Evolutionary conservation across 2,329 filamentous ascomycete species (phyloP).

Genomic region (Penicillium sp.): DNA sequence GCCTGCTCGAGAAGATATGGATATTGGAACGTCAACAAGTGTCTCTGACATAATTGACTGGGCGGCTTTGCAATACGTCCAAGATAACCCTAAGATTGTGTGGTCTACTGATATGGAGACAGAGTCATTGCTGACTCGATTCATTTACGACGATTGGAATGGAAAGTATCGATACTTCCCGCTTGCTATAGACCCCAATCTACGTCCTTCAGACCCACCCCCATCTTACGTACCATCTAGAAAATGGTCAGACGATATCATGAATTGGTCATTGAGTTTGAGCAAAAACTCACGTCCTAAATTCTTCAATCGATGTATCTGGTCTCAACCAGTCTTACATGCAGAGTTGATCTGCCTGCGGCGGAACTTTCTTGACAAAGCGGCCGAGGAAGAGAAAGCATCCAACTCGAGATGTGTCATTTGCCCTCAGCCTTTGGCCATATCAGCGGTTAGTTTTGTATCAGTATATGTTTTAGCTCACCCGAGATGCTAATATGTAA

Average conservation of each 20-base stretch:
- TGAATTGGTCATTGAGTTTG: conserved; percentile 80
- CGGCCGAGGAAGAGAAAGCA: conserved; percentile 51
- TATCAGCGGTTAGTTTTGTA: conserved; percentile 68
- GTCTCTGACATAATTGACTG: conserved; percentile 46
- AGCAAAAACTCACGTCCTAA: conserved; percentile 60
- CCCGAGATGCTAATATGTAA: background rate
- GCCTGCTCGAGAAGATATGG: conserved; percentile 48
- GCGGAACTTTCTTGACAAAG: conserved; percentile 79
- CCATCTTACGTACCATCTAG: conserved; percentile 35
- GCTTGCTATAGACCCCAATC: conserved; percentile 30
- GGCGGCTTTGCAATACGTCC: conserved; percentile 38
- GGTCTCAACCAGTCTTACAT: conserved; percentile 77
- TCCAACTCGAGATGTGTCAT: conserved; percentile 61
- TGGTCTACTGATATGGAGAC: conserved; percentile 48
- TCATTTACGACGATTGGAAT: conserved; percentile 58
- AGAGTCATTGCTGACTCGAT: conserved; percentile 48
- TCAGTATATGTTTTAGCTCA: background rate
- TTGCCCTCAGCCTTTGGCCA: conserved; percentile 71
- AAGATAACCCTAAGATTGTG: conserved; percentile 40
- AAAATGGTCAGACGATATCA: conserved; percentile 62
- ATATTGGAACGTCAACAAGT: conserved; percentile 6
- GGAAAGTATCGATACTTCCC: conserved; percentile 61
- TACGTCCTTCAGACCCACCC: conserved; percentile 37
- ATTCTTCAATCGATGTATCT: conserved; percentile 53
- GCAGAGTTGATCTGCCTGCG: conserved; percentile 72